These are phyloP conservation scores for Hibiscus trionum DNA, from an alignment of 345 rosid genomes.

Conservation along the genomic window DNA sequence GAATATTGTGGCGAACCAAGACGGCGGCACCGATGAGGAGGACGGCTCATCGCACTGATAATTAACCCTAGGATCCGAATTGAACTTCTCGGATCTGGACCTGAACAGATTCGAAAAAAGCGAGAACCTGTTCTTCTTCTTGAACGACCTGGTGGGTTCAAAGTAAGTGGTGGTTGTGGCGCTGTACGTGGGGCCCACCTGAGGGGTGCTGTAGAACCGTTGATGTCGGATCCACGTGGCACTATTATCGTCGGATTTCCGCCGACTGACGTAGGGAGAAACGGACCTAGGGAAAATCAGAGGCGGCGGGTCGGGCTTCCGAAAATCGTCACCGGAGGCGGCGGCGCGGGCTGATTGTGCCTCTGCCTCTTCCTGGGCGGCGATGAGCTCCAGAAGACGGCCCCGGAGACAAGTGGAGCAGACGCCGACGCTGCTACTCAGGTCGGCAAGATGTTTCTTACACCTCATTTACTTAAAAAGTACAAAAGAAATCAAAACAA, in stretches of 20 bases:
- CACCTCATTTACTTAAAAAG: neutral
- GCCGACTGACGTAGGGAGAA: constrained; percentile 63
- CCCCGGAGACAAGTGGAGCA: neutral
- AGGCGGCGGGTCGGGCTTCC: constrained; percentile 25
- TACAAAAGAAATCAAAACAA: neutral
- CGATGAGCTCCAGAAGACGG: neutral
- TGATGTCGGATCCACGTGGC: constrained; percentile 7
- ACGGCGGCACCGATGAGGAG: constrained; percentile 36
- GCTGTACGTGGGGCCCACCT: constrained; percentile 36
- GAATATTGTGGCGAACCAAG: constrained; percentile 51
- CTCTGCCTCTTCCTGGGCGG: constrained; percentile 9
- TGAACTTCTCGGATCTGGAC: constrained; percentile 60
- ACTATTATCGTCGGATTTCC: constrained; percentile 45
- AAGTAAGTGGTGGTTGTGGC: constrained; percentile 22
- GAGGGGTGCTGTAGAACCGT: constrained; percentile 73
- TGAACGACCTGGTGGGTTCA: constrained; percentile 15
- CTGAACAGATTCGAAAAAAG: constrained; percentile 48
- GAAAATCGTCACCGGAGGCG: constrained; percentile 17
- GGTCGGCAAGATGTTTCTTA: neutral
- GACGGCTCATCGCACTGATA: constrained; percentile 20
- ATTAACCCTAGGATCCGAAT: constrained; percentile 32
- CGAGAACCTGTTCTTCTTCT: constrained; percentile 40
- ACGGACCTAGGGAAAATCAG: constrained; percentile 74
- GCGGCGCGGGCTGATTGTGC: neutral
- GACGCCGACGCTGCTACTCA: neutral